Evolutionary conservation across 1,284 basidiomycete species (phyloP), one percentile per base, ranked within the genome.

Genomic region (Butyriboletus regius): DNA sequence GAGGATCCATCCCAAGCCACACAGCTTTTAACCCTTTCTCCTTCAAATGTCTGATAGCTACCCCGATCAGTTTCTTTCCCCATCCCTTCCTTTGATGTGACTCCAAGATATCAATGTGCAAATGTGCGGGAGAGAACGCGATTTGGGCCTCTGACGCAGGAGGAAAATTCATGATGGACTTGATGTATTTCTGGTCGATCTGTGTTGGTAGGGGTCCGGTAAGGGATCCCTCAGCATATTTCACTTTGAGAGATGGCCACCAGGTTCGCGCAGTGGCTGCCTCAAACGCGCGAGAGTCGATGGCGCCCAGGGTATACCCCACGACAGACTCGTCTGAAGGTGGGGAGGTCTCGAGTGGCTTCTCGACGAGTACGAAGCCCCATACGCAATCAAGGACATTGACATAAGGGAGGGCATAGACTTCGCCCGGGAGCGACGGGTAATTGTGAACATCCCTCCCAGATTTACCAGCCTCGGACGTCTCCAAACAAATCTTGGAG

Each of bases 391-490:
- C 77, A 8, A 46, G 36, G n/a, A 84, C 66, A 49, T 78, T 76
- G 46, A 85, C 74, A 64, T 88, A 89, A 5, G 86, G 86, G 38
- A 84, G 75, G 4, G 85, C 81, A 58, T 80, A 88, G 37, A 83
- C 72, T 33, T 86, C 71, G 4, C 85, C 84, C 7, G 78, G 80
- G 28, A 88, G 75, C 56, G 85, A 82, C 17, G 68, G 70, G 57
- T 74, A 75, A 29, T 78, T 75, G 68, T 87, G 82, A 24, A 80
- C 69, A 29, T 59, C 56, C 62, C 81, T 80, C 24, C 82, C 84
- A 51, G 82, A 81, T 54, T 69, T 68, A 38, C 87, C 86, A 32
- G 83, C 83, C 51, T 84, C 75, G 13, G 75, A 83, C 4, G 86
- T 89, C 49, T 85, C 72, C 35, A 89, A 74, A 62, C 86, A 89